Conservation (phyloP, 208 protist species). For the Crithidia fasciculata region DNA sequence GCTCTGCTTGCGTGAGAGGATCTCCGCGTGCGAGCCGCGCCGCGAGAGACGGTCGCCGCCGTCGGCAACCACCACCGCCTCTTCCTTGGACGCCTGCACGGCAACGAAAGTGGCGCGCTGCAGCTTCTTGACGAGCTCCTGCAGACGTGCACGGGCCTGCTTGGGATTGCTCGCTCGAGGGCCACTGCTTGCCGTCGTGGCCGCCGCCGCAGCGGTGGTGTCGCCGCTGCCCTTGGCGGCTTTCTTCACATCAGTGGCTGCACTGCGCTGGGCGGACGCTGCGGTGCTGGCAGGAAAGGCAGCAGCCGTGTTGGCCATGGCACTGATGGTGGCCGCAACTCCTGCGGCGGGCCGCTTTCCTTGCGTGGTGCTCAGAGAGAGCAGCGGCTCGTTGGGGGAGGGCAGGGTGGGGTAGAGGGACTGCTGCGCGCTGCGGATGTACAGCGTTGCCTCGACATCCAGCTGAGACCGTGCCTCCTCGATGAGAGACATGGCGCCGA, state of each 20-base stretch:
- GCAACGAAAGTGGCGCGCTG: constrained; percentile 21
- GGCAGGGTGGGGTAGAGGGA: constrained; percentile 38
- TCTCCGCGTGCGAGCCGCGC: constrained; percentile 3
- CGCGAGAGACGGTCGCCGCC: constrained; percentile 1
- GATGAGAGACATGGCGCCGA: constrained; percentile 22
- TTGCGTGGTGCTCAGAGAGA: background rate
- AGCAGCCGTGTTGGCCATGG: background rate
- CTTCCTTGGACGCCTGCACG: constrained; percentile 16
- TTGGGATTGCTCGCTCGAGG: background rate
- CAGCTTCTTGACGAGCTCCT: constrained; percentile 24
- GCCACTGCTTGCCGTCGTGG: background rate
- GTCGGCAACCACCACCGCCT: background rate
- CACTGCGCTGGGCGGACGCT: background rate
- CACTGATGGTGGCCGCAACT: background rate
- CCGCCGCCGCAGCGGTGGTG: background rate
- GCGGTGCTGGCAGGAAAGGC: no score
- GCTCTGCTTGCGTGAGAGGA: constrained; percentile 4
- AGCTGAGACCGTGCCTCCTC: constrained; percentile 33
- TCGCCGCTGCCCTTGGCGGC: background rate
- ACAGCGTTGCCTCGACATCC: constrained; percentile 23
- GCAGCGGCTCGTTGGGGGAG: background rate
- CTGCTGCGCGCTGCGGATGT: constrained; percentile 16
- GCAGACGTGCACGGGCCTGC: constrained; percentile 22
- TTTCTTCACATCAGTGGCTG: background rate
- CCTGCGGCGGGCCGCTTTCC: background rate